Conservation (phyloP, 768 basidiomycete species). For the Termitomyces sp. region DNA sequence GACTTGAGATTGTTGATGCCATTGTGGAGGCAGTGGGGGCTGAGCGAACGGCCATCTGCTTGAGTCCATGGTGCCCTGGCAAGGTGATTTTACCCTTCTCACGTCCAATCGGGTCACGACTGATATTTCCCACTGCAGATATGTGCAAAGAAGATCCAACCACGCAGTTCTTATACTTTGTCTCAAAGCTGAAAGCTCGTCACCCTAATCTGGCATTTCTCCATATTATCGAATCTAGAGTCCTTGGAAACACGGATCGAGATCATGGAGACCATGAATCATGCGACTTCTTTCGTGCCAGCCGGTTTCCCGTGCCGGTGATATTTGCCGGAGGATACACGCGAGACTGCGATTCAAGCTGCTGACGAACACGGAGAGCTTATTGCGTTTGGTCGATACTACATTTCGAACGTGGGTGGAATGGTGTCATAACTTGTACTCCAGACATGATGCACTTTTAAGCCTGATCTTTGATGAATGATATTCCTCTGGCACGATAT, state of each 20-base stretch:
- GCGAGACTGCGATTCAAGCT: constrained; percentile 31
- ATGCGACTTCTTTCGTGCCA: constrained; percentile 41
- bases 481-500: constrained; percentile 24
- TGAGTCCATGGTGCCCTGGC: constrained; percentile 50
- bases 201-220: constrained; percentile 50
- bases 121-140: constrained; percentile 22
- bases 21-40: constrained; percentile 49
- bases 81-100: constrained; percentile 17
- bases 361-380: constrained; percentile 30
- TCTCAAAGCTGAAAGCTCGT: constrained; percentile 30
- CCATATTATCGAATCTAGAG: constrained; percentile 42
- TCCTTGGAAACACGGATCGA: constrained; percentile 13
- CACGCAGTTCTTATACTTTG: constrained; percentile 51
- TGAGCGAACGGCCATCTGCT: constrained; percentile 47
- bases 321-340: constrained; percentile 43
- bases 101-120: constrained; percentile 19
- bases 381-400: constrained; percentile 27
- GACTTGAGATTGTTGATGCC: constrained; percentile 50
- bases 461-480: constrained; percentile 10
- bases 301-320: constrained; percentile 39
- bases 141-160: constrained; percentile 55
- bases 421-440: too few species aligned
- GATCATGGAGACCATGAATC: constrained; percentile 17
- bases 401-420: constrained; percentile 28
- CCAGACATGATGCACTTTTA: background rate